Evolutionary conservation across 73 alveolate species (phyloP), one percentile per base, ranked within the genome.

Genomic region (Paramecium caudatum): DNA sequence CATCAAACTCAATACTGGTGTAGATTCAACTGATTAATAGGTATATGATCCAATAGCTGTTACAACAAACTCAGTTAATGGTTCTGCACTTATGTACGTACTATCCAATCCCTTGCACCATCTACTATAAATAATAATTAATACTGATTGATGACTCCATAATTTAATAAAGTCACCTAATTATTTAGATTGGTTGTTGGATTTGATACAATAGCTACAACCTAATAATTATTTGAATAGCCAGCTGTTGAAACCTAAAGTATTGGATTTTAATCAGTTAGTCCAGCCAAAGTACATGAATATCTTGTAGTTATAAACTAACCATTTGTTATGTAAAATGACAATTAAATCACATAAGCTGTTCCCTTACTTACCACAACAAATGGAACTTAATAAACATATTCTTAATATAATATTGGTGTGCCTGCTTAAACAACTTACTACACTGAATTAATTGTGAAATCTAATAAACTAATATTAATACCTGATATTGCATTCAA

Each of bases 131-230:
- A 17, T 15, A 49, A 12, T 4, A 49, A 17, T 9, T 49, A 21
- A 41, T 49, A 49, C 70, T 49, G 33, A 49, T 49, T 49, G 41
- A 49, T 49, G 8, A 49, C 19, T 15, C 70, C 70, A 49, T 49
- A 49, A 16, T 49, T 49, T 21, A 49, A 36, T 49, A 49, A 5
- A 12, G 70, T 17, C 25, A 49, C 70, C 25, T 49, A 49, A 17
- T 49, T 17, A 15, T 16, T 49, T 21, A 17, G 5, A 6, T n/a
- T 8, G 12, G 33, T 4, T 13, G 8, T 49, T 3, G 70, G 70
- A 49, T 49, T 49, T 16, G 70, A n/a, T 3, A 49, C 41, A 7
- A 49, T 17, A 21, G 70, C 70, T 5, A 49, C 33, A 4, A 49
- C 70, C 25, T 49, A 6, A 49, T 49, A 49, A 21, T n/a, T n/a